A percentile compares a stretch with the other conserved stretches of the same genome.
Conservation (phyloP, 108 stramenopile genomes). For the Pelagomonas calceolata region DNA sequence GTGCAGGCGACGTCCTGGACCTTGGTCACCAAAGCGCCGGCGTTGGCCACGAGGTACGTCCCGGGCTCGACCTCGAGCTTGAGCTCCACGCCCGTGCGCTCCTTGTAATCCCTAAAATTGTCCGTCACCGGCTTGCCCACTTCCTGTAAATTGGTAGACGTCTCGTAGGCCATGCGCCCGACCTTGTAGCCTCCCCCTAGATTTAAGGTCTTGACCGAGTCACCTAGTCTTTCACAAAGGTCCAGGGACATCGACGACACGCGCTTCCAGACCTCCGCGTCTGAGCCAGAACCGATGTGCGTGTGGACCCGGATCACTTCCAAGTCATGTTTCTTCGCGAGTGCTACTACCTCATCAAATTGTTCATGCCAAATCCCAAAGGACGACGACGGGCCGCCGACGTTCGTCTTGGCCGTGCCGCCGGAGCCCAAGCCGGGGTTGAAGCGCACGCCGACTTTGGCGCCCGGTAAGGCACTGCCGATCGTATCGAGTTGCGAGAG, state of each 20-base stretch:
- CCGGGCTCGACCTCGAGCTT: conserved; percentile 94
- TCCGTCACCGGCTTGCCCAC: conserved; percentile 78
- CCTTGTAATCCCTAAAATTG: conserved; percentile 71
- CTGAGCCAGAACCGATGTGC: conserved; percentile 94
- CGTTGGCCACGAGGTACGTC: conserved; percentile 92
- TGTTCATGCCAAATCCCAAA: conserved; percentile 88
- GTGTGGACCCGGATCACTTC: conserved; percentile 89
- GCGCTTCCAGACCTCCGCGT: conserved; percentile 88
- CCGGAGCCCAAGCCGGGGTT: conserved; percentile 95
- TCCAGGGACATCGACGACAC: conserved; percentile 70
- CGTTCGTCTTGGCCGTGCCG: conserved; percentile 93
- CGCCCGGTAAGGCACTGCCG: conserved; percentile 62
- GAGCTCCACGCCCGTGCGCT: conserved; percentile 67
- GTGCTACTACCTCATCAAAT: conserved; percentile 61
- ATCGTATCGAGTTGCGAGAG: conserved; percentile 76
- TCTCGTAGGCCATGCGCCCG: conserved; percentile 69
- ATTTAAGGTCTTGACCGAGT: conserved; percentile 70
- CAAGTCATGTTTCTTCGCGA: conserved; percentile 76
- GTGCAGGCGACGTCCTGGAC: conserved; percentile 66
- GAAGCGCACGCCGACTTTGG: conserved; percentile 81
- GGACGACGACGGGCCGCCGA: conserved; percentile 85
- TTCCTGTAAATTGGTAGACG: conserved; percentile 78
- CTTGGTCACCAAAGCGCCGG: conserved; percentile 73
- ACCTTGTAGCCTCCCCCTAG: conserved; percentile 98
- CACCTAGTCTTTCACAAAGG: conserved; percentile 63